Evolutionary conservation across 441 rosid genomes (phyloP), one percentile per base, ranked within the genome.

Genomic region (Gossypium gossypioides): DNA sequence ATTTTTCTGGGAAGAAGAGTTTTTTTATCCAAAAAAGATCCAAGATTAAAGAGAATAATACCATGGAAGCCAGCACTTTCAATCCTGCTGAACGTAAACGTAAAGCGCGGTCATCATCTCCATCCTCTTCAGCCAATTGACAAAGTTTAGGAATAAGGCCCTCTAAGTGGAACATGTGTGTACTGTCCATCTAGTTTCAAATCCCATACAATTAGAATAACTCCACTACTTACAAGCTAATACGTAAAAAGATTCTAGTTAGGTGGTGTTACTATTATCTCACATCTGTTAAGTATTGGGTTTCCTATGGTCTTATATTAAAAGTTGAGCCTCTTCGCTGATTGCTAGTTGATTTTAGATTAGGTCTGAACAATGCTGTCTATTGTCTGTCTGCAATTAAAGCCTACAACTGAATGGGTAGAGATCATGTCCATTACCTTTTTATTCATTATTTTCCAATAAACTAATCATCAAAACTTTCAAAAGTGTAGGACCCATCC

Each of bases 161-260:
- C 80, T 92, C 99, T 84, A 92, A 86, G 88, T 86, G 89, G 90
- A 95, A 92, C 91, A 92, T 91, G 79, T 87, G 81, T 3, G 93
- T 84, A 76, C 91, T 60, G 69, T 86, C 96, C 69, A 76, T 82
- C 98, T 95, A 74, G 50, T 77, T 75, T 73, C 68, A 37, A 56
- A 72, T 69, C 66, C 55, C 74, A 66, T 44, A 68, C n/a, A 67
- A 76, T 81, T 72, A 87, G 81, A 40, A 71, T 72, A 71, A 62
- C 61, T 40, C 67, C 6, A 61, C 21, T 18, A 60, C 21, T 8
- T 44, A 58, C n/a, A 72, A 72, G 24, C 34, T 52, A 62, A 71
- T 25, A 32, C 34, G 22, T n/a, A 34, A 13, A 65, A 40, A 56
- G 24, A 56, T 22, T 22, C 32, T 56, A 21, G 27, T 22, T 8